Evolutionary conservation across 2,329 filamentous ascomycete genomes (phyloP), one percentile per base, ranked within the genome.

Genomic region (Curvularia sp.): DNA sequence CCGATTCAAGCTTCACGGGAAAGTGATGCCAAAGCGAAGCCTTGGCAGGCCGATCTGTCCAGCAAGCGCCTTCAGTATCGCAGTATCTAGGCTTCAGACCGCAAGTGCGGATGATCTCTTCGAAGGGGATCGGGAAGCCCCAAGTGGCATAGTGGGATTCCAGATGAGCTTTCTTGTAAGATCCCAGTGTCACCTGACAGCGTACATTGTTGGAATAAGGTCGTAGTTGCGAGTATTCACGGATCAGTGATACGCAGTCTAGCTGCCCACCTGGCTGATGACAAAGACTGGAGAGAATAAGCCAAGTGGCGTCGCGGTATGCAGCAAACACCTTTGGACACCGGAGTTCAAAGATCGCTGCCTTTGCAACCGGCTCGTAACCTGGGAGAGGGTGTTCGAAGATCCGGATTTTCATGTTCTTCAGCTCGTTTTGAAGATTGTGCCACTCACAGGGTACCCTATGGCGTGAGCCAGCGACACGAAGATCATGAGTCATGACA

Each of bases 281-380:
- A n/a, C 65, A 79, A 10, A 85, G 61, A 3, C 53, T 63, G 2
- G 70, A 67, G 0, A 85, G 22, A 3, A 87, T 78, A 3, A 62
- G 66, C 83, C 83, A 87, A 0, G 83, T 85, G 4, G 78, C 74
- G 54, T 85, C 79, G 12, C 86, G 78, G 67, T 87, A 89, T 0
- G 73, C 69, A 2, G 74, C 72, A 22, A 86, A 80, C 4, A 73
- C 73, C 3, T 63, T 31, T 0, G 86, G 85, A 22, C 78, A 75
- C 0, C 53, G 59, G 0, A 88, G 70, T 60, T 88, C 86, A 50
- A 88, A 86, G 0, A 87, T 61, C 0, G 84, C 71, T 0, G 76
- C 77, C 31, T 81, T 80, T n/a, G 74, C 75, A 9, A 77, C 64
- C 2, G 69, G 58, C 0, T 66, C 47, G 2, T 75, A 55, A 0